These are phyloP conservation scores for Venturia asperata DNA, from an alignment of 2,329 filamentous ascomycete genomes.

Conservation along the genomic window DNA sequence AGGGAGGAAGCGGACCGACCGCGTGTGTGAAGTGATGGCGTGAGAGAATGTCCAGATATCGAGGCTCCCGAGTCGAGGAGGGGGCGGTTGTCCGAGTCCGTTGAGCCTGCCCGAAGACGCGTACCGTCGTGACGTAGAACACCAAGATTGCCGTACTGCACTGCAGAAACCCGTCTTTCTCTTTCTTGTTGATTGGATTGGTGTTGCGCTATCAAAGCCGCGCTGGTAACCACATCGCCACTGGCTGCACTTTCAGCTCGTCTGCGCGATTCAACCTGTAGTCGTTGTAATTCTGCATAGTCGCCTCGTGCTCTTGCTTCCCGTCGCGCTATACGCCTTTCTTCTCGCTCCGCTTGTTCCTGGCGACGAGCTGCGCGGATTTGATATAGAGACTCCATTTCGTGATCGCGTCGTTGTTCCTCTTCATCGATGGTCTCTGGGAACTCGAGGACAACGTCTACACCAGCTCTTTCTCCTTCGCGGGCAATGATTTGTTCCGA, in stretches of 20 bases:
- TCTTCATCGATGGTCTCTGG: conserved; percentile 74
- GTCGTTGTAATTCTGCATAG: conserved; percentile 31
- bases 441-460: conserved; percentile 83
- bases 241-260: conserved; percentile 40
- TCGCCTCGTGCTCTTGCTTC: conserved; percentile 70
- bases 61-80: conserved; percentile 65
- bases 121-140: conserved; percentile 72
- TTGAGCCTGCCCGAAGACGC: conserved; percentile 63
- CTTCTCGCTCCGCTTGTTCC: conserved; percentile 70
- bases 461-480: conserved; percentile 84
- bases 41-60: conserved; percentile 39
- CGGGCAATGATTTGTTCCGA: conserved; percentile 77
- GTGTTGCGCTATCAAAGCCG: conserved; percentile 50
- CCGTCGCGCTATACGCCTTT: conserved; percentile 59
- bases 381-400: conserved; percentile 91
- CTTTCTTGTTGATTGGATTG: conserved; percentile 50
- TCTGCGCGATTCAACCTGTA: conserved; percentile 51
- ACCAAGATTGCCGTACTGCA: conserved; percentile 69
- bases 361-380: conserved; percentile 71
- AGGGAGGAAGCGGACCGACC: conserved; percentile 39
- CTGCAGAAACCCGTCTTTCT: conserved; percentile 63
- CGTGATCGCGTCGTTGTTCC: conserved; percentile 69
- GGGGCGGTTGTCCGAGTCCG: conserved; percentile 64
- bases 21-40: conserved; percentile 31
- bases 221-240: conserved; percentile 23